Evolutionary conservation across 306 rosid genomes (phyloP), one percentile per base, ranked within the genome.

Genomic region (Castanea sativa): DNA sequence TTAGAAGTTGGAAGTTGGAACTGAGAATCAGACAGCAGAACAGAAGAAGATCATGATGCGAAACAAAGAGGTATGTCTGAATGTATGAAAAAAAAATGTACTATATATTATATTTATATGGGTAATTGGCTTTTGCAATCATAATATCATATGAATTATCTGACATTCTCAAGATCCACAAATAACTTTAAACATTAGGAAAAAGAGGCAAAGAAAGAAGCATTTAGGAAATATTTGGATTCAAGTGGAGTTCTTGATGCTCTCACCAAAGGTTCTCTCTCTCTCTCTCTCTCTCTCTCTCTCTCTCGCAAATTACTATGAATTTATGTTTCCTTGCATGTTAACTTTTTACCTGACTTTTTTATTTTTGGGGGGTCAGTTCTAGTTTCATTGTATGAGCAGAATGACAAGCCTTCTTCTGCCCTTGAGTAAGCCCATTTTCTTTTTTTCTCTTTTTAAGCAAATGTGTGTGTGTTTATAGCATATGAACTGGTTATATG

Each of bases 321-420:
- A 23, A 6, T 6, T 38, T 55, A 9, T 14, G 2, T 51, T 38
- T 19, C 2, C 14, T 68, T 18, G 5, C 59, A 49, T 21, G 18
- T 73, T 41, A 2, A 41, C 11, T 41, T 41, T 2, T 41, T 41
- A 41, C 45, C 18, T 72, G 55, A 45, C 45, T 71, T 67, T 43
- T 18, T 33, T 69, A 23, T 23, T 71, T 59, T 55, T 64, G 11
- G 27, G 29, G 79, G 88, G 69, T 30, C 87, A 92, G 99, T 91
- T 88, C 89, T 94, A 69, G 97, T 92, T 86, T 82, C 99, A 56
- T 88, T 94, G 32, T 94, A 94, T 63, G 97, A 94, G 90, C 99
- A 94, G 83, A 87, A 94, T 84, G 97, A 92, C 79, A 94, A 92
- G 87, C 97, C 99, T 87, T 89, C 94, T 71, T 90, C 97, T 84